Base-by-base conservation (phyloP, 2,329 filamentous ascomycete genomes). In the Meredithiella fracta region DNA sequence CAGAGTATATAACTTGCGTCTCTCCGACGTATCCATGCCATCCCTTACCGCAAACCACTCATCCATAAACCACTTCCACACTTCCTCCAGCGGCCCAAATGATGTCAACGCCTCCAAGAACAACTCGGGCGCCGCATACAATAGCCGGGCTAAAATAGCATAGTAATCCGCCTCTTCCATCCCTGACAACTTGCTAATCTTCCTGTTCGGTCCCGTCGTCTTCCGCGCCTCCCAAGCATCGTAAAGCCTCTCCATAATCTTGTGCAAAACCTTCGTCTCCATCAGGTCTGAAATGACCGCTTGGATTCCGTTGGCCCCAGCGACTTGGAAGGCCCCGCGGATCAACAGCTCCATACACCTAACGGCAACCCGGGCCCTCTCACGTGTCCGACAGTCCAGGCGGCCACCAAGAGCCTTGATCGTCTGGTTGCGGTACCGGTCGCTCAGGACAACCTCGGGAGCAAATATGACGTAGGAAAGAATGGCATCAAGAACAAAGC, bases 101-200 rank as follows among this genome's bases (percentile, higher is more conserved):
- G 70, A 68, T 17, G 67, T 67, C 17, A 83, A 67, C 67, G 80
- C 70, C 17, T 77, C 72, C 3, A 82, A 70, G 61, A 95, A 84
- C 1, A 85, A 71, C 1, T 69, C 68, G 0, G 90, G 86, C 38
- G 85, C 84, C 0, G 82, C 81, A 1, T 94, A 70, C 0, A 83
- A 79, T 15, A 97, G 76, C 1, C 90, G 83, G 1, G 87, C 83
- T 1, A 98, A 74, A 1, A 97, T 80, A 3, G 80, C 78, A 64
- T 94, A 85, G 66, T 94, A 95, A 65, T 95, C 86, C 0, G 85
- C 85, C 64, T 95, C 82, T 0, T 86, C 82, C 9, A 89, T 76
- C 11, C 82, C 80, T 62, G 84, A 83, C 34, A 96, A 77, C 29
- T 79, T 78, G 42, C 82, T 77, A 20, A 79, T 73, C 61, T 77